Percentiles rank a stretch among this genome's conserved stretches.
phyloP scores from a whole-genome alignment of 2,329 filamentous ascomycete species.

The Lasiodiplodia sp. region DNA sequence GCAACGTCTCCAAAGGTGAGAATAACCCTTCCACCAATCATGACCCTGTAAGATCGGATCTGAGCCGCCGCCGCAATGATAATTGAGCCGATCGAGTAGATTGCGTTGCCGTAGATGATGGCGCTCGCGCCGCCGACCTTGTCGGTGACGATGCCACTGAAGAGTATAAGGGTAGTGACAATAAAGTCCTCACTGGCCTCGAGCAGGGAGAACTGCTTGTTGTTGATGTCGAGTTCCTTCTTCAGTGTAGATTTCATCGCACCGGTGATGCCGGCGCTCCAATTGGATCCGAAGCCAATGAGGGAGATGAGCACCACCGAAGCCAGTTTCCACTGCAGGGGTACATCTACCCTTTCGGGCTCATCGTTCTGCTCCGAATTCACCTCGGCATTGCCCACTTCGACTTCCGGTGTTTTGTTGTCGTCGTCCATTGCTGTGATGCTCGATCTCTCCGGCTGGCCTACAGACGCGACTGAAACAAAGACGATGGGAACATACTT shows the following conservation, averaged over 20 bases:
- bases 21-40: slow-evolving; percentile 66
- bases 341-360: too few relatives aligned
- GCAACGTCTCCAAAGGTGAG: slow-evolving; percentile 67
- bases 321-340: not conserved
- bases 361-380: not conserved
- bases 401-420: not conserved
- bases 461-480: too few relatives aligned
- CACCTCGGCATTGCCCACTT: not conserved
- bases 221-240: slow-evolving; percentile 66
- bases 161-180: slow-evolving; percentile 63
- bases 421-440: not conserved
- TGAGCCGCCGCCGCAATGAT: slow-evolving; percentile 65
- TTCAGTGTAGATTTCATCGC: slow-evolving; percentile 70
- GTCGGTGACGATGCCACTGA: slow-evolving; percentile 65
- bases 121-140: slow-evolving; percentile 64
- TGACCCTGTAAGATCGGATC: slow-evolving; percentile 64
- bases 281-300: slow-evolving; percentile 67
- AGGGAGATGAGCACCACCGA: slow-evolving; percentile 60
- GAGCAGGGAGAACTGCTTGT: slow-evolving; percentile 65
- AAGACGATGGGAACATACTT: too few relatives aligned
- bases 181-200: slow-evolving; percentile 70
- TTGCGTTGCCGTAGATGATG: slow-evolving; percentile 66
- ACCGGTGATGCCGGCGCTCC: slow-evolving; percentile 66
- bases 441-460: not conserved
- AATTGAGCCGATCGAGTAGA: slow-evolving; percentile 66